phyloP scores from a whole-genome alignment of 805 yeast species.

The Sugiyamaella lignohabitans region DNA sequence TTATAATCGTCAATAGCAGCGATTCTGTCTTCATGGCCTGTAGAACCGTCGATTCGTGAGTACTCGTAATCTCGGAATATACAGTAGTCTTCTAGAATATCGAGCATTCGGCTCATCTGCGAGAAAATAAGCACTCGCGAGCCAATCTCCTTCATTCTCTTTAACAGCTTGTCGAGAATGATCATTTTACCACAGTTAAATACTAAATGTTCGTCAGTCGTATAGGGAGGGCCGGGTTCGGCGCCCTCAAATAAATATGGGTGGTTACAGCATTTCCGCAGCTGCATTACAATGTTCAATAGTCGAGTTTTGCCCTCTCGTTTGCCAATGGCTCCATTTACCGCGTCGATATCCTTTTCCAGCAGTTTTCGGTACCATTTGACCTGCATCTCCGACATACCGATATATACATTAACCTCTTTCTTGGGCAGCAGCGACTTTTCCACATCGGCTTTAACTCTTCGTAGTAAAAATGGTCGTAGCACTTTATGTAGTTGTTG shows the following conservation, averaged over 20 bases:
- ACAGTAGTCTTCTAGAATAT: constrained; percentile 89
- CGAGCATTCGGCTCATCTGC: constrained; percentile 87
- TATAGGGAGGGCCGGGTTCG: constrained; percentile 96
- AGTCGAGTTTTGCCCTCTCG: constrained; percentile 80
- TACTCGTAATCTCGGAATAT: constrained; percentile 75
- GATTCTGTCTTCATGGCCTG: constrained; percentile 87
- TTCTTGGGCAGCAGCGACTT: constrained; percentile 83
- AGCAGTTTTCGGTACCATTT: constrained; percentile 82
- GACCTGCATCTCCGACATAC: constrained; percentile 95
- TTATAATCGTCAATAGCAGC: constrained; percentile 90
- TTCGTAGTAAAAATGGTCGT: constrained; percentile 78
- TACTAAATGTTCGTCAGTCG: constrained; percentile 89
- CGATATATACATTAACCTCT: constrained; percentile 82
- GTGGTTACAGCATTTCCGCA: constrained; percentile 94
- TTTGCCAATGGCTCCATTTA: constrained; percentile 86
- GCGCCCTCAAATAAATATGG: constrained; percentile 98
- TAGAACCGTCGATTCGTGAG: constrained; percentile 91
- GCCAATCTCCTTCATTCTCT: constrained; percentile 67
- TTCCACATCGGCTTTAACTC: constrained; percentile 92
- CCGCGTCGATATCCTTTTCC: constrained; percentile 93
- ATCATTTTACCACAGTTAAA: constrained; percentile 87
- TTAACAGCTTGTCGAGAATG: constrained; percentile 74
- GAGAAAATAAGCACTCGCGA: constrained; percentile 87
- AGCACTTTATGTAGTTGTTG: constrained; percentile 81
- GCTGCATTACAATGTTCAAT: constrained; percentile 91